Base-by-base conservation (phyloP, 2,329 filamentous ascomycete species). In the Blastomyces gilchristii region DNA sequence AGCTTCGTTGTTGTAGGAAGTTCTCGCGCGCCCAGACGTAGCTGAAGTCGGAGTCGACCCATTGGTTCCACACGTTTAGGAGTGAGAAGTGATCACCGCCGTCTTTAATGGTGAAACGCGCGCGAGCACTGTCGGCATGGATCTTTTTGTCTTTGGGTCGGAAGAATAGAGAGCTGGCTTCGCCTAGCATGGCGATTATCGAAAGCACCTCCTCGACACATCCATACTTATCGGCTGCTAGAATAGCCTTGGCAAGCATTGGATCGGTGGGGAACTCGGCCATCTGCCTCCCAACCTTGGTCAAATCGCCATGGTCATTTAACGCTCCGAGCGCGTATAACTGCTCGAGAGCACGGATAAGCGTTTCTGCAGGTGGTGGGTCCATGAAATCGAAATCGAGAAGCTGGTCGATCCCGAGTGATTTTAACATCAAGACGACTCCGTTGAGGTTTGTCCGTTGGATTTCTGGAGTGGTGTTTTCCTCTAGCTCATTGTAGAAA, bases 331-430 rank as follows among this genome's bases (percentile, higher is more conserved):
- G 81, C 0, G 91, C 91, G 72, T 96, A 99, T 0, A 99, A 83
- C 70, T 94, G 88, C 73, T 97, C 94, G 56, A 99, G 79, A 0
- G 91, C 89, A 28, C 89, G 86, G 67, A 96, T 96, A 41, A 99
- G 84, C 0, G 91, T 90, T 71, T 97, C 91, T 0, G 91, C 90
- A 0, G 92, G 88, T 0, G 94, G 94, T 0, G 92, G 88, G 69
- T 97, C 93, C 86, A 97, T 91, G 69, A 96, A 97, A 72, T 97
- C 92, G 71, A 99, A 99, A 65, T 93, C 87, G 6, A 99, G 83
- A 0, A 99, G 80, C 69, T 97, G 89, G 72, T 96, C 91, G 73
- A 99, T 95, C 11, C 92, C 92, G 0, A 97, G 81, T 0, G 89
- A 90, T 72, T 96, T 97, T 9, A 99, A 80, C 65, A 92, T 85